A percentile compares a stretch with the other conserved stretches of the same genome.
Conservation (phyloP, 129 eudicot species). For the Helichrysum umbraculigerum region DNA sequence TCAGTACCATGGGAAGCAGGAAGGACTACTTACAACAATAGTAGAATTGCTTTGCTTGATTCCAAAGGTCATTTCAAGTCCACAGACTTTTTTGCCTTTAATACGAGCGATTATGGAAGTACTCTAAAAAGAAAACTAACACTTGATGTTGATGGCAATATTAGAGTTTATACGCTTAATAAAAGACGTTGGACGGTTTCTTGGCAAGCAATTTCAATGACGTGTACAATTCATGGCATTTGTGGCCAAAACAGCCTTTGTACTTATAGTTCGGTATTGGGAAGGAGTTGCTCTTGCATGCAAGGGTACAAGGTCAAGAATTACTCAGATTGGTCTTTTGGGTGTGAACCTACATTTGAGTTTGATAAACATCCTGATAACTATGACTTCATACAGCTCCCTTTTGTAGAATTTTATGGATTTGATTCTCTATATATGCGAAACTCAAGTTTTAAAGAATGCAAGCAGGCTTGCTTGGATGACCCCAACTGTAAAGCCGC, state of each 20-base stretch:
- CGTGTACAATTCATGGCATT: slow-evolving; percentile 9
- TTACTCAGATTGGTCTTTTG: neutral
- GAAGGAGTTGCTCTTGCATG: slow-evolving; percentile 11
- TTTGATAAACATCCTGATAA: neutral
- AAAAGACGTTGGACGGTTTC: neutral
- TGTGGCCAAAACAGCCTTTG: slow-evolving; percentile 16
- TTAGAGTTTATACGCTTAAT: neutral
- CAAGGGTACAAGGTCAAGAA: slow-evolving; percentile 14
- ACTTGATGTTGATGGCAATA: slow-evolving; percentile 11
- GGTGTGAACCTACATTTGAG: slow-evolving; percentile 1
- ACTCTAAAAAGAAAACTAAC: too few relatives aligned
- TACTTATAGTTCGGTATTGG: neutral
- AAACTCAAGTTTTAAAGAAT: neutral
- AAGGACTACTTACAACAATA: too few relatives aligned
- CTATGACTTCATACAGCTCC: neutral
- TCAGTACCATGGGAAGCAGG: too few relatives aligned
- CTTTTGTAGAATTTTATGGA: slow-evolving; percentile 3
- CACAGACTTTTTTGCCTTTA: too few relatives aligned
- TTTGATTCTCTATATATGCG: neutral
- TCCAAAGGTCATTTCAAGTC: too few relatives aligned
- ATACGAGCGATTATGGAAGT: too few relatives aligned
- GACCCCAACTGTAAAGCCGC: neutral
- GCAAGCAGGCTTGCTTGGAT: neutral
- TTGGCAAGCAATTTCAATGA: neutral
- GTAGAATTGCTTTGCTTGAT: too few relatives aligned